A percentile compares a stretch with the other conserved stretches of the same genome.
phyloP scores from a whole-genome alignment of 2,329 filamentous ascomycete genomes.

The Fonsecaea nubica region DNA sequence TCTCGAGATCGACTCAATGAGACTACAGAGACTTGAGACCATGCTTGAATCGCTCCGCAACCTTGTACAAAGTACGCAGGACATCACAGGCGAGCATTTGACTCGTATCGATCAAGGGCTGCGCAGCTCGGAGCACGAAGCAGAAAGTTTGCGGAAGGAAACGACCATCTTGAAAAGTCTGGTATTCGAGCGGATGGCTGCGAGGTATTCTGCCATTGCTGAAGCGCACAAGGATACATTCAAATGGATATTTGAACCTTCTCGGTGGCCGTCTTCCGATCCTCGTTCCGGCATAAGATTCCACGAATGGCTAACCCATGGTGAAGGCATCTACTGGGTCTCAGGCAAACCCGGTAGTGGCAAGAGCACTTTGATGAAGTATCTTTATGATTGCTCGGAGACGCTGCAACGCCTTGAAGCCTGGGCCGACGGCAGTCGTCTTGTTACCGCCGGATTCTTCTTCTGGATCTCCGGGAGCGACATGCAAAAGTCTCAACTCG shows the following conservation, averaged over 20 bases:
- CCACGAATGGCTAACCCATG: constrained; percentile 6
- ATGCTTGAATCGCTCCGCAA: constrained; percentile 5
- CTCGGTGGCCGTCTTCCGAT: not conserved
- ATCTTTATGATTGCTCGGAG: not conserved
- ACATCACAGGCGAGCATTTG: not conserved
- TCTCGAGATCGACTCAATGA: too few species aligned
- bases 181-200: constrained; percentile 1
- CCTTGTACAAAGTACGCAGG: not conserved
- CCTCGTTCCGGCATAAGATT: constrained; percentile 1
- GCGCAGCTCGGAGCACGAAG: not conserved
- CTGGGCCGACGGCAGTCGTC: constrained; percentile 2
- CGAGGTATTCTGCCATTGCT: not conserved
- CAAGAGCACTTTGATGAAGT: constrained; percentile 13
- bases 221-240: constrained; percentile 7
- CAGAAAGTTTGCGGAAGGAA: not conserved
- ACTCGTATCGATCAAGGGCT: not conserved
- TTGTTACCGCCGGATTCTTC: constrained; percentile 10
- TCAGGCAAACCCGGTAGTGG: constrained; percentile 10
- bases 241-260: constrained; percentile 9
- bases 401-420: not conserved
- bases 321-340: constrained; percentile 13
- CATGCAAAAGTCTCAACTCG: constrained; percentile 14
- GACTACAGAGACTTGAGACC: not conserved
- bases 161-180: not conserved
- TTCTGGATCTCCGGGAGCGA: constrained; percentile 9